Base-by-base conservation (phyloP, 306 rosid genomes). In the Cicer arietinum region DNA sequence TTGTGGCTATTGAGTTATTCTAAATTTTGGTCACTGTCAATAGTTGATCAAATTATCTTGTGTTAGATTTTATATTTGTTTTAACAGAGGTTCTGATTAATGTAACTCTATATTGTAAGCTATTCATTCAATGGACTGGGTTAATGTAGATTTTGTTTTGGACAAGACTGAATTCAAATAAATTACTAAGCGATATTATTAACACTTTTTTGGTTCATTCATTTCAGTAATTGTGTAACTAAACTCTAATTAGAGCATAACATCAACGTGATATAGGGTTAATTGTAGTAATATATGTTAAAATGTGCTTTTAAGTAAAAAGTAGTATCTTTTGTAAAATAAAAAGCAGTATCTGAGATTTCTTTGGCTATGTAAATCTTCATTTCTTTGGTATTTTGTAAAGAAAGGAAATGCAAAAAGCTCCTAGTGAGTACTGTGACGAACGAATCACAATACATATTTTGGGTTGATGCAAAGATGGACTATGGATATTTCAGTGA, bases 21-120 rank as follows among this genome's bases (percentile, higher is more conserved):
- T 61, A 43, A 80, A 39, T 73, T 84, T 77, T 73, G 71, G 51
- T 69, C 69, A 14, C 42, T 81, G 82, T 69, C 56, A 77, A 56
- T 74, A 77, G 62, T 56, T 47, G 65, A 56, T 77, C 76, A 68
- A 53, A 59, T 80, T 67, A 65, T 67, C 35, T 47, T 52, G 6
- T 75, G 45, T 45, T 58, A 76, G 61, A 65, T 84, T 25, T 67
- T 61, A 60, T 40, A 37, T 39, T 44, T 69, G 5, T 16, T 76
- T 67, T 13, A 18, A 2, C 42, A 62, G 18, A 62, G 54, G 57
- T 73, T 62, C 63, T 47, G 18, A 69, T 79, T 59, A 11, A 7
- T 74, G 78, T 79, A 63, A 61, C 74, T 30, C 42, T 83, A 78
- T 74, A 75, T 70, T 69, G 54, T 69, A 69, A 17, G 64, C 67